These are phyloP conservation scores for Apiotrichum porosum DNA, from an alignment of 1,284 basidiomycete species.

Conservation along the genomic window DNA sequence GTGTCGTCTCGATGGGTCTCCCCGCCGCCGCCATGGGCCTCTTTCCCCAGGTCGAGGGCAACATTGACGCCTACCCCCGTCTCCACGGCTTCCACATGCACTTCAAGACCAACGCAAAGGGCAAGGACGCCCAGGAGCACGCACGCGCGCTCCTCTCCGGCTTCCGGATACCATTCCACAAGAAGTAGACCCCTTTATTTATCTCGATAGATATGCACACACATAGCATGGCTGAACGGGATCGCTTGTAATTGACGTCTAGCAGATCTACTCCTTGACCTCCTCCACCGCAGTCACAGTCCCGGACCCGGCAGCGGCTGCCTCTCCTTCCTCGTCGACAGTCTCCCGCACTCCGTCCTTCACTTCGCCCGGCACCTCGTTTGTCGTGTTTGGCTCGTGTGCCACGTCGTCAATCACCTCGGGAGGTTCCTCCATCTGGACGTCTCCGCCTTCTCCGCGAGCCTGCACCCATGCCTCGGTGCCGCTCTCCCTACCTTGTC, in stretches of 20 bases:
- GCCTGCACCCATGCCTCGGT: slow-evolving; percentile 49
- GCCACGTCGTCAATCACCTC: slow-evolving; percentile 10
- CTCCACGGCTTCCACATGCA: slow-evolving; percentile 85
- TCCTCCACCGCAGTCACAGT: too few species aligned
- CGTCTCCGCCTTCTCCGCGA: slow-evolving; percentile 44
- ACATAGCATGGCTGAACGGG: background rate
- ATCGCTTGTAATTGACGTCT: slow-evolving; percentile 11
- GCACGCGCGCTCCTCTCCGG: slow-evolving; percentile 79
- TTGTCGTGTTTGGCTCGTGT: background rate
- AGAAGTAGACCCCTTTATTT: slow-evolving; percentile 37
- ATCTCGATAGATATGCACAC: background rate
- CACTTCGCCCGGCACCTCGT: background rate
- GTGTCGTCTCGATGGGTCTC: slow-evolving; percentile 85
- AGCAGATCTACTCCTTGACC: too few species aligned
- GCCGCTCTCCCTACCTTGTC: slow-evolving; percentile 42
- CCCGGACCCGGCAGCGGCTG: slow-evolving; percentile 14
- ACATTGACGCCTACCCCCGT: slow-evolving; percentile 78
- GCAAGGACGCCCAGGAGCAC: slow-evolving; percentile 76
- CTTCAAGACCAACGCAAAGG: slow-evolving; percentile 78
- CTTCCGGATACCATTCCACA: slow-evolving; percentile 76
- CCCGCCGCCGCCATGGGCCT: slow-evolving; percentile 77
- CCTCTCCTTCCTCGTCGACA: background rate
- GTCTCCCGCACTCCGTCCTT: background rate
- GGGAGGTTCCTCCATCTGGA: too few species aligned
- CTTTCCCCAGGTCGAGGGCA: slow-evolving; percentile 93